Percentiles rank a stretch among this genome's conserved stretches.
phyloP scores from a whole-genome alignment of 2,329 filamentous ascomycete species.

The Rutstroemia sp. region DNA sequence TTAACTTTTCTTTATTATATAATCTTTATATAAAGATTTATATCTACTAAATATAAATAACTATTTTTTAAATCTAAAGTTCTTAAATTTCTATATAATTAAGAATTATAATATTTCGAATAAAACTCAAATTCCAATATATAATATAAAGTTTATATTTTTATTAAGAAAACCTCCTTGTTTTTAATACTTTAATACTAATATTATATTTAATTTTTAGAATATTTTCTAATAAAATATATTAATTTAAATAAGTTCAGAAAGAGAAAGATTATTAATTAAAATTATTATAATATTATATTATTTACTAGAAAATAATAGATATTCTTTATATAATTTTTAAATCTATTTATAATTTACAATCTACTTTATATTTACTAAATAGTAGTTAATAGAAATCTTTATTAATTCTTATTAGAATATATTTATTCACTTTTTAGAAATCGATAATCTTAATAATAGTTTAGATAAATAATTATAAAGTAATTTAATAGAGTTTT shows the following conservation, averaged over 20 bases:
- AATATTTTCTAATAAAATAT: not conserved
- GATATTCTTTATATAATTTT: not conserved
- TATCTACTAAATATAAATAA: too few species aligned
- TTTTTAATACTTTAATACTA: not conserved
- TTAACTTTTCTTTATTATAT: too few species aligned
- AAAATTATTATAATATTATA: too few species aligned
- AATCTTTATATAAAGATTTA: too few species aligned
- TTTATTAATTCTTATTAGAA: not conserved
- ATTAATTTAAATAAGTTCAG: not conserved
- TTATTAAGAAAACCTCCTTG: not conserved
- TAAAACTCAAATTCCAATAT: too few species aligned
- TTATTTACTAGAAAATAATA: not conserved
- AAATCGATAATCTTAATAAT: too few species aligned
- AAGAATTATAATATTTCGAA: too few species aligned
- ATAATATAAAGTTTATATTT: not conserved
- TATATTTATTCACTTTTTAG: not conserved
- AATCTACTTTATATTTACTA: not conserved
- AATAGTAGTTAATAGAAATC: not conserved
- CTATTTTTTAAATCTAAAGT: too few species aligned
- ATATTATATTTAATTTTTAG: not conserved
- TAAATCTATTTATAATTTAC: too few species aligned
- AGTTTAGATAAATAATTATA: not conserved
- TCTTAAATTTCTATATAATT: too few species aligned
- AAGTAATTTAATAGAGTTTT: not conserved
- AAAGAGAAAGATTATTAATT: not conserved